Percentiles rank a stretch among this genome's conserved stretches.
phyloP scores from a whole-genome alignment of 1,284 basidiomycete species.

The Hypsizygus ulmarius region DNA sequence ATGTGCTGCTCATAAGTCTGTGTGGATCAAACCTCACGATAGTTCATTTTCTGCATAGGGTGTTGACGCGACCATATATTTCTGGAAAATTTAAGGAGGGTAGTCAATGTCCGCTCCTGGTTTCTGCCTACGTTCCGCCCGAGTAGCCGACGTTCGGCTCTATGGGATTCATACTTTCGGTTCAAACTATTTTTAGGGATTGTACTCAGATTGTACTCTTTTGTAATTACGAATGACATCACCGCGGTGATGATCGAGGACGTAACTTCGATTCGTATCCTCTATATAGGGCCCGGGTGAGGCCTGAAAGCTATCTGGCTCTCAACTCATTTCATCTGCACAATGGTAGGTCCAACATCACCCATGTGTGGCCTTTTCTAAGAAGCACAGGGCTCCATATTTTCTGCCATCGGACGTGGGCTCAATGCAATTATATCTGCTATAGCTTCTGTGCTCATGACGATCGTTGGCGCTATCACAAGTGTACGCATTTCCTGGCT shows the following conservation, averaged over 20 bases:
- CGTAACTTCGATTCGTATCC: too few species aligned
- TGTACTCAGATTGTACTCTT: background rate
- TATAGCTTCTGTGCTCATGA: slow-evolving; percentile 54
- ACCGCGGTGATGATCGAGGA: too few species aligned
- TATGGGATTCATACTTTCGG: background rate
- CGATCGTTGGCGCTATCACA: slow-evolving; percentile 52
- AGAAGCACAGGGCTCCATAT: slow-evolving; percentile 48
- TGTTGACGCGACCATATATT: slow-evolving; percentile 71
- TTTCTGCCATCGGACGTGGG: slow-evolving; percentile 56
- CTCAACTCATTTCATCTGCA: too few species aligned
- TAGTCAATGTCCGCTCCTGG: slow-evolving; percentile 64
- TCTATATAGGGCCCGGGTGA: too few species aligned
- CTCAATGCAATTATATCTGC: slow-evolving; percentile 55
- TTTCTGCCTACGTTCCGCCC: slow-evolving; percentile 28
- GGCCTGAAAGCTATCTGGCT: too few species aligned
- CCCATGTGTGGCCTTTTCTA: background rate
- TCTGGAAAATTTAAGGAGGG: slow-evolving; percentile 58
- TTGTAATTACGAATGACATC: background rate
- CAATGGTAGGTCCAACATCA: background rate
- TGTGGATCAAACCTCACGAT: background rate
- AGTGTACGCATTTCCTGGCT: slow-evolving; percentile 14
- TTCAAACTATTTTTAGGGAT: background rate
- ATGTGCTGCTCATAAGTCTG: slow-evolving; percentile 27
- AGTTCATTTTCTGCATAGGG: slow-evolving; percentile 37
- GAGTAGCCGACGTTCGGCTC: slow-evolving; percentile 1